Conservation (phyloP, 805 yeast genomes). For the Kazachstania africana region DNA sequence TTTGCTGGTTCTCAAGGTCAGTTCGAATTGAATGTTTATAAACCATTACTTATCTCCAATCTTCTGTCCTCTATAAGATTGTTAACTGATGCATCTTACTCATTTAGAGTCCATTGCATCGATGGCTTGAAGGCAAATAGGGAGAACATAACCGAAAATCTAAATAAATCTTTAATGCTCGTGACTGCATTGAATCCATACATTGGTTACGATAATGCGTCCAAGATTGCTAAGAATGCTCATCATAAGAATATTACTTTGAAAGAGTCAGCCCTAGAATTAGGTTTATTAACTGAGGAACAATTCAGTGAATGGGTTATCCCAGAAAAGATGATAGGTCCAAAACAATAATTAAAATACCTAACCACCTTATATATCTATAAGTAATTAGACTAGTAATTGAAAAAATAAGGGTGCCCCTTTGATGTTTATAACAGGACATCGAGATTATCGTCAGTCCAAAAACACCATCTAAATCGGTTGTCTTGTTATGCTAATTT, state of each 20-base stretch:
- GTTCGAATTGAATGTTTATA: slow-evolving; percentile 95
- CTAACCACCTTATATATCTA: too few relatives aligned
- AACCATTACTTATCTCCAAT: slow-evolving; percentile 91
- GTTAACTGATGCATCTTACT: slow-evolving; percentile 76
- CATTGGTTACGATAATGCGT: slow-evolving; percentile 95
- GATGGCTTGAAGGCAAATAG: slow-evolving; percentile 86
- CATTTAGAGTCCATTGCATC: slow-evolving; percentile 91
- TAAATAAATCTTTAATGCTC: slow-evolving; percentile 94
- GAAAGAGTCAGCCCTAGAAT: slow-evolving; percentile 88
- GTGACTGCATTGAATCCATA: slow-evolving; percentile 98
- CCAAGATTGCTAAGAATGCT: slow-evolving; percentile 97
- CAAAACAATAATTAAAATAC: slow-evolving; percentile 33
- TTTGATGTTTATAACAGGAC: too few relatives aligned
- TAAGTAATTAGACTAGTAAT: too few relatives aligned
- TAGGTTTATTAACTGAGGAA: slow-evolving; percentile 68
- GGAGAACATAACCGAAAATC: slow-evolving; percentile 72
- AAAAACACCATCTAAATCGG: too few relatives aligned
- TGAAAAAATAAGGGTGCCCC: too few relatives aligned
- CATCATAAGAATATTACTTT: slow-evolving; percentile 95
- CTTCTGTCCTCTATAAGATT: slow-evolving; percentile 78
- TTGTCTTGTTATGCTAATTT: too few relatives aligned
- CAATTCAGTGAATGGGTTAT: slow-evolving; percentile 95
- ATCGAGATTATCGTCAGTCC: too few relatives aligned
- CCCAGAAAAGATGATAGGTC: slow-evolving; percentile 97
- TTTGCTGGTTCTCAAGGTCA: slow-evolving; percentile 98